Evolutionary conservation across 345 rosid genomes (phyloP), one percentile per base, ranked within the genome.

Genomic region (Dipteronia sinensis): DNA sequence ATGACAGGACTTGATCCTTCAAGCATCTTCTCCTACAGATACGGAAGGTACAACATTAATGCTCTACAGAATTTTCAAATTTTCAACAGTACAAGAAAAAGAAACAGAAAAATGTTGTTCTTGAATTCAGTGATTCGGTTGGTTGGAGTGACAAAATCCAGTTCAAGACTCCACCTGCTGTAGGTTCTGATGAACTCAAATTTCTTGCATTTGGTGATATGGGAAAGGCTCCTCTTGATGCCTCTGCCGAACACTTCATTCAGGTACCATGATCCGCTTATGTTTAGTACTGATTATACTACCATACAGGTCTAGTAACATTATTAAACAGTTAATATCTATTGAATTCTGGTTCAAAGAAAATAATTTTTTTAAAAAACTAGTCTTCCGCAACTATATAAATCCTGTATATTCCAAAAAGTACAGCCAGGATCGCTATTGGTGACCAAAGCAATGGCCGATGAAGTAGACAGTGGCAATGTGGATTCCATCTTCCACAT

Each of bases 201-300:
- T 91, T 91, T 76, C 78, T 91, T 40, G 85, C 85, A 53, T 90
- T 73, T 56, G 94, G 92, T 20, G 94, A 91, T 42, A 91, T 91
- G 94, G 92, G 92, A 74, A 90, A 91, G 77, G 88, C 94, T 44
- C 94, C 94, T 25, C 82, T 68, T 11, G 92, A 91, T 78, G 81
- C 85, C 67, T 85, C 92, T 53, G 79, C 12, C 0, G 94, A 91
- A 73, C 94, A 91, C 76, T 91, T 78, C 78, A 89, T 89, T 75
- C 94, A 90, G 90, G 93, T 86, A 49, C 23, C 27, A 27, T 27
- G 27, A 27, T 27, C 27, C 27, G 27, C 27, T 27, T 1, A 27
- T 27, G 27, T 27, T 27, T 27, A 27, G 27, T 27, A 27, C 27
- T 27, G 27, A 27, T 27, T 27, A 27, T 27, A 1, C 27, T 27